Base-by-base conservation (phyloP, 2,329 filamentous ascomycete genomes). In the Ploettnerulaceae sp. region DNA sequence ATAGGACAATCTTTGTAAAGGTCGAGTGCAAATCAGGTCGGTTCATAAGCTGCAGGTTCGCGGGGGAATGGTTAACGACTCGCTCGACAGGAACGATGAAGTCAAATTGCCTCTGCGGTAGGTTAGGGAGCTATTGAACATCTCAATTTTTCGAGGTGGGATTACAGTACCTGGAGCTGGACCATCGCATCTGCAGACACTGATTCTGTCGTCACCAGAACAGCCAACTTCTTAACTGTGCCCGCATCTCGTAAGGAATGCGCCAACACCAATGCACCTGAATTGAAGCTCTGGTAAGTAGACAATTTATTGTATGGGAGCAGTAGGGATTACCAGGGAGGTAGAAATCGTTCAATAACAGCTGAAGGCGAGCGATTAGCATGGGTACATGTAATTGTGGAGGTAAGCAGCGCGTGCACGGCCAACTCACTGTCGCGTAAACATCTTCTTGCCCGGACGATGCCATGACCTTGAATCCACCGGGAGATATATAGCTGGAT, bases 1-100 rank as follows among this genome's bases (percentile, higher is more conserved):
- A 98, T 14, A 98, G 75, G 56, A 88, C 82, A 68, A 98, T 90
- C 72, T 98, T 98, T 57, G 93, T 97, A 64, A 97, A 97, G 53
- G 90, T 86, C 21, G 89, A 91, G 62, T 91, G 82, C 40, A 98
- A 76, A 63, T 98, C 93, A 53, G 82, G 78, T 43, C 93, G 86
- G 64, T 89, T 82, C 90, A 98, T 96, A 46, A 97, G 77, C 66
- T 84, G 82, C 47, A 98, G 79, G 62, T 97, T 97, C 48, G 81
- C 81, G 3, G 87, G 85, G 33, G 77, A 79, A 48, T 78, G 74
- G 65, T 90, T 97, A 54, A 77, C 78, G 62, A 96, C 82, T 53
- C 83, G 81, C 45, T 84, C 77, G 46, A 97, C 88, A 24, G 90
- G 84, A 53, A 97, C 84, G 50, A 97, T 74, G 65, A 91, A 83